Conservation (phyloP, 2,329 filamentous ascomycete species). For the Chrysosporium queenslandicum region DNA sequence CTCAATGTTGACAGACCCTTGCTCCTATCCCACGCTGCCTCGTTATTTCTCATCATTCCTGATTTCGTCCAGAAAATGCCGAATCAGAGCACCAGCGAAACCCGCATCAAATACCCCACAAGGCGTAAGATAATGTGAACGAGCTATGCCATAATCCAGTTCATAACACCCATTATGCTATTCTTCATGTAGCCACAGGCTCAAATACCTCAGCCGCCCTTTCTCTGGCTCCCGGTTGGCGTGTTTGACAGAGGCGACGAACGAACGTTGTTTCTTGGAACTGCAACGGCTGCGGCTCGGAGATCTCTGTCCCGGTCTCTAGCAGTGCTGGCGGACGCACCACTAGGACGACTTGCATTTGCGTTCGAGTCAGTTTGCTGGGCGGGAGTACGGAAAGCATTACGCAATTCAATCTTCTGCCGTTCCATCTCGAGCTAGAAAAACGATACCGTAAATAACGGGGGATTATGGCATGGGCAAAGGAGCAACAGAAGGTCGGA, state of each 20-base stretch:
- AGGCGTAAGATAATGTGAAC: background rate
- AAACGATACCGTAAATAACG: background rate
- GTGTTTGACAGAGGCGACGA: constrained; percentile 8
- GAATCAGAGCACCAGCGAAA: background rate
- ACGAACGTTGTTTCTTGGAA: constrained; percentile 12
- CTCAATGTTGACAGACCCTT: background rate
- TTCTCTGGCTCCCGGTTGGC: constrained; percentile 9
- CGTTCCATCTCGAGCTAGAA: constrained; percentile 41
- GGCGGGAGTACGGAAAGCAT: constrained; percentile 16
- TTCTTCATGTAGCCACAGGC: background rate
- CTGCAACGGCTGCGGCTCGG: constrained; percentile 13
- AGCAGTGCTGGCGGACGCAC: background rate
- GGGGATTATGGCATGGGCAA: background rate
- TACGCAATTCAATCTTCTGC: constrained; percentile 39
- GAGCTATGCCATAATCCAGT: background rate
- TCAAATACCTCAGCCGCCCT: constrained; percentile 11
- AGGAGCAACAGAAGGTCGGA: background rate
- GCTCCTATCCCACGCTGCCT: background rate
- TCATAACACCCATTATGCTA: background rate
- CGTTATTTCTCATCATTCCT: background rate
- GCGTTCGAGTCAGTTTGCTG: constrained; percentile 5
- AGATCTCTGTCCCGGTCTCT: constrained; percentile 9
- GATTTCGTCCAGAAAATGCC: background rate
- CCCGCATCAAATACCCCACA: background rate
- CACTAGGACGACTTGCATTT: background rate